Base-by-base conservation (phyloP, 2,329 filamentous ascomycete genomes). In the Rhynchosporium secalis region DNA sequence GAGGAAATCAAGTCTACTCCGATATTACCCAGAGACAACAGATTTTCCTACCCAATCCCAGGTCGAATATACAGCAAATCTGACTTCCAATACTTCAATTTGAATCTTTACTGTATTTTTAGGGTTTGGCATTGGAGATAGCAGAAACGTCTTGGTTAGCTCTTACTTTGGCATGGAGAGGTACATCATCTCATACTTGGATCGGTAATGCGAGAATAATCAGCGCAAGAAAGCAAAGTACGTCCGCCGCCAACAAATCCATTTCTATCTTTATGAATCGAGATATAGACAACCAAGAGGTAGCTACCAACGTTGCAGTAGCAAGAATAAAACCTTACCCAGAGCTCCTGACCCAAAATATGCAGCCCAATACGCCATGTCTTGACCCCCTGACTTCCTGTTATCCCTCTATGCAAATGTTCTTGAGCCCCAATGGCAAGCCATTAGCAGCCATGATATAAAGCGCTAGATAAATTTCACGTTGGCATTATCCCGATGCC, bases 401-500 rank as follows among this genome's bases (percentile, higher is more conserved):
- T 28, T 33, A 40, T 36, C 51, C 38, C 28, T 20, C 4, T 54
- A 54, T 54, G 33, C 51, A 38, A 54, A 54, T 54, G 36, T 20
- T 54, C 51, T 41, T 15, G n/a, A 52, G 6, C 38, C 10, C 36
- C 4, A 38, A 31, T 28, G 15, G 60, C 20, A 52, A 45, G 28
- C 28, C 40, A 6, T 47, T 4, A 20, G 20, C 20, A 20, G 20
- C 20, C 20, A 20, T 20, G 20, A 20, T 20, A 20, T 20, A 20
- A 20, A 20, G 20, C 20, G 20, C 29, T 5, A 12, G 26, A 56
- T 33, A 33, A 20, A 33, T 12, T 45, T 62, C 48, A 67, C 5
- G 64, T 66, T 29, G 70, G 69, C 69, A 68, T 70, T 65, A 72
- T 72, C 2, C 68, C 68, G 55, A 70, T 70, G 9, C 65, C 60